Conservation (phyloP, 1,284 basidiomycete species). For the Cutaneotrichosporon dermatis region DNA sequence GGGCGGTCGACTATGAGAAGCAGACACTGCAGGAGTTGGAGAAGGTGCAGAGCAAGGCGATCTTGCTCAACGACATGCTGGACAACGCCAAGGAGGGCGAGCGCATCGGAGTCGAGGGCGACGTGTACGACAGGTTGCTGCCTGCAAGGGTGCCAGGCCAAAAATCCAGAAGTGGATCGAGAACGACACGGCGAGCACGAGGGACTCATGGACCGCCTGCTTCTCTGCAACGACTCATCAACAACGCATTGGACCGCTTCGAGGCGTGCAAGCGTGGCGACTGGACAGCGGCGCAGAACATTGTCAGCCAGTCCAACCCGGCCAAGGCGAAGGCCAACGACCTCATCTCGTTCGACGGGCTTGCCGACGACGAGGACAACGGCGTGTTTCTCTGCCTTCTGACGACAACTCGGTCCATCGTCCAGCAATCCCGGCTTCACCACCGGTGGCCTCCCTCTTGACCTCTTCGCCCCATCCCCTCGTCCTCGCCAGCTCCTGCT, state of each 20-base stretch:
- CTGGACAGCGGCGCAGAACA: slow-evolving; percentile 50
- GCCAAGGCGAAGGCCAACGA: slow-evolving; percentile 19
- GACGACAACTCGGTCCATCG: slow-evolving; percentile 23
- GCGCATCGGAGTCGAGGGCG: slow-evolving; percentile 71
- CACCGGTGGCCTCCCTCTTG: slow-evolving; percentile 46
- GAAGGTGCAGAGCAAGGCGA: slow-evolving; percentile 90
- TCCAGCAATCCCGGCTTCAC: slow-evolving; percentile 29
- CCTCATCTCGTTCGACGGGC: slow-evolving; percentile 50
- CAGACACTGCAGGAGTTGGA: slow-evolving; percentile 87
- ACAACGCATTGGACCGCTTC: slow-evolving; percentile 82
- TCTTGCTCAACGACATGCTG: slow-evolving; percentile 91
- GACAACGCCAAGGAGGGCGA: slow-evolving; percentile 85
- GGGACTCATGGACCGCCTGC: slow-evolving; percentile 83
- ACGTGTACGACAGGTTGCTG: slow-evolving; percentile 93
- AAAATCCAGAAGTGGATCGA: slow-evolving; percentile 98
- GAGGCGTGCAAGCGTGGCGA: slow-evolving; percentile 90
- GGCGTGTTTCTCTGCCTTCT: slow-evolving; percentile 39
- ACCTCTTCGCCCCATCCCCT: slow-evolving; percentile 46
- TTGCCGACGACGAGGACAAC: slow-evolving; percentile 37
- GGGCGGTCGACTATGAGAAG: slow-evolving; percentile 84
- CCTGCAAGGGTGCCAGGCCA: slow-evolving; percentile 78
- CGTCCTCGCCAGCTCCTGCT: slow-evolving; percentile 24
- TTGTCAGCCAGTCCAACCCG: slow-evolving; percentile 1
- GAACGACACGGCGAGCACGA: slow-evolving; percentile 71
- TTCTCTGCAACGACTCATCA: slow-evolving; percentile 97